Conservation (phyloP, 2,329 filamentous ascomycete species). For the Nothopassalora personata region DNA sequence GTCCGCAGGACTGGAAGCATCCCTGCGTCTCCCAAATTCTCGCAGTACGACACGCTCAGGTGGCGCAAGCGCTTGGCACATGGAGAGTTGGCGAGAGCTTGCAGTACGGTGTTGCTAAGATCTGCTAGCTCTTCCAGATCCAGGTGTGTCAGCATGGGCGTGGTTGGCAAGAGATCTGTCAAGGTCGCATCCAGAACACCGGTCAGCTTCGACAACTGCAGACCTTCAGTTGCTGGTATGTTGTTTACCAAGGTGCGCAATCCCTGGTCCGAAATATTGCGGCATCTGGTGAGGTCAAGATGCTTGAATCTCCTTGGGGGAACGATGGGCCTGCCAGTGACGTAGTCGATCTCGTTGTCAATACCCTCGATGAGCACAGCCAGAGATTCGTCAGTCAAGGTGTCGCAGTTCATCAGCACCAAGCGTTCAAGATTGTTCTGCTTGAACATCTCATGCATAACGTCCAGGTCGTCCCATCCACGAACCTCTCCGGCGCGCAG, state of each 20-base stretch:
- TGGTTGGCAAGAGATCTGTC: conserved; percentile 65
- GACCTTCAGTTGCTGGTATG: conserved; percentile 72
- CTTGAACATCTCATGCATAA: conserved; percentile 69
- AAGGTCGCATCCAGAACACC: conserved; percentile 69
- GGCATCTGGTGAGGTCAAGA: conserved; percentile 77
- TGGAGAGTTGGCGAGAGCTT: conserved; percentile 69
- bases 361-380: conserved; percentile 68
- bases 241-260: conserved; percentile 67
- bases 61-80: conserved; percentile 69
- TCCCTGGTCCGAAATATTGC: conserved; percentile 64
- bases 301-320: conserved; percentile 74
- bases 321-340: conserved; percentile 71
- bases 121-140: conserved; percentile 81
- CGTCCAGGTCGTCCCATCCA: conserved; percentile 68
- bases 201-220: conserved; percentile 76
- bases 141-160: conserved; percentile 73
- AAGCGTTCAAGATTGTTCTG: conserved; percentile 80
- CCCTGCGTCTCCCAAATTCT: conserved; percentile 73
- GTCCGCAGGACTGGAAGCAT: conserved; percentile 76
- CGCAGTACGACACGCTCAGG: conserved; percentile 85
- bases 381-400: conserved; percentile 70
- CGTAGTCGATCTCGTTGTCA: conserved; percentile 71
- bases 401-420: conserved; percentile 71
- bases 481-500: conserved; percentile 75
- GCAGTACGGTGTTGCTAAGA: conserved; percentile 69